Evolutionary conservation across 305 asterid species (phyloP).

Genomic region (Solanum hybrid): DNA sequence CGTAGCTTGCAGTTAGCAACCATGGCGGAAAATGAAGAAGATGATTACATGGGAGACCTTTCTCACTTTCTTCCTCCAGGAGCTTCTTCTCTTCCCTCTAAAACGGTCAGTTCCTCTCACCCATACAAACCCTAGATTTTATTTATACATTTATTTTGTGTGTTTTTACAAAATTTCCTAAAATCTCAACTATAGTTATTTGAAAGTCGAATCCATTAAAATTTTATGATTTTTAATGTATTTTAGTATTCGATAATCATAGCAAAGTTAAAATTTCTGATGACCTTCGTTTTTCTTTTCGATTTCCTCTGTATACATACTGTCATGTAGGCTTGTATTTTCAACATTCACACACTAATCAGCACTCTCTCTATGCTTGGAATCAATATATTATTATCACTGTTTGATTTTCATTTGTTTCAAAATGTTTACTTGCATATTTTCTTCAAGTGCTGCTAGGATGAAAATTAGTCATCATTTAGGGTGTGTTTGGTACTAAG

Average conservation of each 20-base stretch:
- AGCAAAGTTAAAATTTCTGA: neutral
- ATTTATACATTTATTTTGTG: neutral
- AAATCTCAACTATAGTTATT: no score
- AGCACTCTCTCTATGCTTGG: neutral
- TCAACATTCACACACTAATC: neutral
- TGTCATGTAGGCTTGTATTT: neutral
- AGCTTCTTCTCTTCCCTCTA: conserved; percentile 15
- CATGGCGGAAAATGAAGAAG: conserved; percentile 52
- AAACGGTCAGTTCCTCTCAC: conserved; percentile 29
- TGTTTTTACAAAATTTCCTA: neutral
- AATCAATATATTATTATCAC: neutral
- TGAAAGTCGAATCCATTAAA: neutral
- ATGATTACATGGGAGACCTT: conserved; percentile 91
- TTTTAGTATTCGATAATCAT: no score
- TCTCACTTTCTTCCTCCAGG: conserved; percentile 57
- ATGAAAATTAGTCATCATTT: neutral
- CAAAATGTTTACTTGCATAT: neutral
- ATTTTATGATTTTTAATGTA: neutral
- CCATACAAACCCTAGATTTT: neutral
- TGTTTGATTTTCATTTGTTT: neutral
- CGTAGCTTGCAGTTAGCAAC: neutral
- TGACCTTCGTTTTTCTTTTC: neutral
- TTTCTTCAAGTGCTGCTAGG: neutral
- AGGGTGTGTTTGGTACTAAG: neutral
- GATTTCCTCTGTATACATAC: neutral